Conservation (phyloP, 2,329 filamentous ascomycete species). For the Truncatella angustata region DNA sequence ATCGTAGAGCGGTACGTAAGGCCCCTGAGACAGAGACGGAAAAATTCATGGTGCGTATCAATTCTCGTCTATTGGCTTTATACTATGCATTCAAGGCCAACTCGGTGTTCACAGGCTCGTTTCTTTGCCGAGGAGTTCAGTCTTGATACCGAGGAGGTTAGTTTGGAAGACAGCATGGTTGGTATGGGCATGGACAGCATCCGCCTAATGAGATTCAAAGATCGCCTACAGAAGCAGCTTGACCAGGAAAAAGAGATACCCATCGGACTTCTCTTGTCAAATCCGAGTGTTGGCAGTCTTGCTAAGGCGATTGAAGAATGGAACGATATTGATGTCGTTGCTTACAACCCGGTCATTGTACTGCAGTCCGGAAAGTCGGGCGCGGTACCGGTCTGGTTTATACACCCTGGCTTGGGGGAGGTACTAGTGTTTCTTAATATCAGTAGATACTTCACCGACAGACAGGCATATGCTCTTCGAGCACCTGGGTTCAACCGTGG, state of each 20-base stretch:
- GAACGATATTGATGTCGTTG: too few relatives aligned
- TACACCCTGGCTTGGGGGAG: slow-evolving; percentile 15
- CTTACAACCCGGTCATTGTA: slow-evolving; percentile 8
- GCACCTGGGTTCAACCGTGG: slow-evolving; percentile 29
- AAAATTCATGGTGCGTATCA: neutral
- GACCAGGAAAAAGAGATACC: neutral
- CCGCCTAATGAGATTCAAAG: slow-evolving; percentile 7
- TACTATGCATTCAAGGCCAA: too few relatives aligned
- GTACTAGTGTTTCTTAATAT: slow-evolving; percentile 14
- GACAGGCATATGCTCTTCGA: slow-evolving; percentile 11
- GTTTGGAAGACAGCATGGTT: slow-evolving; percentile 6
- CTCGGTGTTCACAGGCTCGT: too few relatives aligned
- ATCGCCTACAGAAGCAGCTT: neutral
- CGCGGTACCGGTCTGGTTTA: slow-evolving; percentile 9
- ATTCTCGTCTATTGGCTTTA: too few relatives aligned
- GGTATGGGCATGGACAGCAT: slow-evolving; percentile 12
- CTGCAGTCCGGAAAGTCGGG: slow-evolving; percentile 2
- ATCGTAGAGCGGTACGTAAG: neutral
- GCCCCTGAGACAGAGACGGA: slow-evolving; percentile 5
- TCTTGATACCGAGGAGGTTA: neutral
- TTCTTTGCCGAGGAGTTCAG: slow-evolving; percentile 7
- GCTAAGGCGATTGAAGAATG: neutral
- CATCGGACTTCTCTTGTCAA: slow-evolving; percentile 6
- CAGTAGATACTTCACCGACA: slow-evolving; percentile 11
- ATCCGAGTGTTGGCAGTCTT: slow-evolving; percentile 3